phyloP scores from a whole-genome alignment of 129 eudicot species.

The Oenanthe sinensis region DNA sequence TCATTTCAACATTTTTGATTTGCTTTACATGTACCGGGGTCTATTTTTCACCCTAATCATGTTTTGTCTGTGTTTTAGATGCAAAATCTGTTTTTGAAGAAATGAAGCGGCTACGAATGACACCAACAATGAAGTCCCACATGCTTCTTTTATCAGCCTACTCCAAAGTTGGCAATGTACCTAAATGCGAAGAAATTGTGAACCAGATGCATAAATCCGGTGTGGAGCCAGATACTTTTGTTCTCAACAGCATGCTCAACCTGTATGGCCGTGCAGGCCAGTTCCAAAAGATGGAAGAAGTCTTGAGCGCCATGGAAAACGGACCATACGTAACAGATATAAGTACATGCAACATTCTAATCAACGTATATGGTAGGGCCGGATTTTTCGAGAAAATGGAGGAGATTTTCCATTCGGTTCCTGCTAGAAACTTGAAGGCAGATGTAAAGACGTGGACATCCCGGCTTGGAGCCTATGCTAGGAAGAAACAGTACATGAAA shows the following conservation, averaged over 20 bases:
- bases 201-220: slow-evolving; percentile 66
- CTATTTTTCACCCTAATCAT: not conserved
- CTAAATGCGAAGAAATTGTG: slow-evolving; percentile 70
- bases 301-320: slow-evolving; percentile 54
- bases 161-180: slow-evolving; percentile 48
- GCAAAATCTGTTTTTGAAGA: slow-evolving; percentile 72
- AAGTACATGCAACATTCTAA: slow-evolving; percentile 86
- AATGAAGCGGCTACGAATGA: slow-evolving; percentile 64
- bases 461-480: slow-evolving; percentile 79
- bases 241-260: slow-evolving; percentile 68
- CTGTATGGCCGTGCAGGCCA: slow-evolving; percentile 75
- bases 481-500: slow-evolving; percentile 59
- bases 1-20: not conserved
- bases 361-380: slow-evolving; percentile 69
- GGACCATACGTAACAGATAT: slow-evolving; percentile 50
- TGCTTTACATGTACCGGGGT: not conserved
- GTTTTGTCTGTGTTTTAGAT: slow-evolving; percentile 28
- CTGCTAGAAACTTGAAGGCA: slow-evolving; percentile 42
- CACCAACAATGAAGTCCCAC: slow-evolving; percentile 94
- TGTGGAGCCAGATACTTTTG: slow-evolving; percentile 65
- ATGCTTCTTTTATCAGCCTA: slow-evolving; percentile 80
- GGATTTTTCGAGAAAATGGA: slow-evolving; percentile 84
- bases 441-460: slow-evolving; percentile 88
- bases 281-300: slow-evolving; percentile 79
- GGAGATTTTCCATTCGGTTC: slow-evolving; percentile 41